These are phyloP conservation scores for Isabelozyma heimii DNA, from an alignment of 805 yeast genomes.

Conservation along the genomic window DNA sequence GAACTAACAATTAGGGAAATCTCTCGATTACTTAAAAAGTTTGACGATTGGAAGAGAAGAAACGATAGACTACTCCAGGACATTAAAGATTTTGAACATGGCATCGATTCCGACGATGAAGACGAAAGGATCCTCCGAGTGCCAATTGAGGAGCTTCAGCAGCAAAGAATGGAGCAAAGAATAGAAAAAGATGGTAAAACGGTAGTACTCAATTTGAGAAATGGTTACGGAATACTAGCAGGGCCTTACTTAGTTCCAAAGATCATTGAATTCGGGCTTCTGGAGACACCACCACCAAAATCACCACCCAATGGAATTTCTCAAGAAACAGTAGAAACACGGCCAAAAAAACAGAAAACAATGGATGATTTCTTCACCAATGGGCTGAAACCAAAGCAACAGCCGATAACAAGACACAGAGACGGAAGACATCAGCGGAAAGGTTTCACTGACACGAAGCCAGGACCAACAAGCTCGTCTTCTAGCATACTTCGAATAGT, in stretches of 20 bases:
- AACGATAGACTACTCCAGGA: constrained; percentile 23
- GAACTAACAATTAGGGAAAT: constrained; percentile 51
- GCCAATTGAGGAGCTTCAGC: constrained; percentile 20
- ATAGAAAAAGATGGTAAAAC: constrained; percentile 30
- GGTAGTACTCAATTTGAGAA: constrained; percentile 32
- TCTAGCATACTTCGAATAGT: too few relatives aligned
- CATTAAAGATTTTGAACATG: constrained; percentile 13
- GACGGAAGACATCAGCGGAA: background rate
- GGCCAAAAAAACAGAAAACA: background rate
- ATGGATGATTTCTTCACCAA: background rate
- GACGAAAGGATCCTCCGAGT: constrained; percentile 19
- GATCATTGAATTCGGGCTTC: constrained; percentile 5
- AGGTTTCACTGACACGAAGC: background rate
- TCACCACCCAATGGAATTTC: background rate
- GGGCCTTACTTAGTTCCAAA: constrained; percentile 36
- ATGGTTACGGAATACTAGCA: constrained; percentile 35
- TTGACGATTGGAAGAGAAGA: constrained; percentile 36
- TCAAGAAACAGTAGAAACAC: background rate
- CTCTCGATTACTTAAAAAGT: constrained; percentile 32
- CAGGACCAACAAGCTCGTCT: too few relatives aligned
- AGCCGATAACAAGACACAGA: background rate
- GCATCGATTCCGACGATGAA: constrained; percentile 12
- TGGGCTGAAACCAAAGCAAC: background rate
- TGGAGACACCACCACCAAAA: background rate
- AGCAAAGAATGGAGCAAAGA: constrained; percentile 20